Evolutionary conservation across 2,329 filamentous ascomycete species (phyloP).

Genomic region (Metarhizium robertsii): DNA sequence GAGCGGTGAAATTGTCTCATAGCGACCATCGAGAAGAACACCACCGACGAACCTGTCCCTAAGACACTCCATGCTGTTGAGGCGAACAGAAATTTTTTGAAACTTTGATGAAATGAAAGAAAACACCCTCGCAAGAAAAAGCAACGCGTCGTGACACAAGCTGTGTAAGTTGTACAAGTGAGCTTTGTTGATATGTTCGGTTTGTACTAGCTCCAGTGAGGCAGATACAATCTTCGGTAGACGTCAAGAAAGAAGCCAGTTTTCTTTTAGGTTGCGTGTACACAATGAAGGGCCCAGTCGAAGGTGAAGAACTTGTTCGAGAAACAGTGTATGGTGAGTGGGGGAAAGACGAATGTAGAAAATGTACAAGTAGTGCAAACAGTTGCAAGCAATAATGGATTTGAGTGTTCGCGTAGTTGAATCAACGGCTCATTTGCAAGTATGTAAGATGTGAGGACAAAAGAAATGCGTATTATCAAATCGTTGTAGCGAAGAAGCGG

Average conservation of each 20-base stretch:
- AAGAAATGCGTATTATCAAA: conserved; percentile 25
- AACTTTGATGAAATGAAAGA: conserved; percentile 8
- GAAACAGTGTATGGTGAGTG: background rate
- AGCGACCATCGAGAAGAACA: conserved; percentile 78
- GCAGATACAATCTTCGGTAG: background rate
- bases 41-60: conserved; percentile 71
- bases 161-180: conserved; percentile 20
- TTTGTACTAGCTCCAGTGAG: conserved; percentile 2
- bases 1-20: conserved; percentile 83
- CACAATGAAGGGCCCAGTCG: background rate
- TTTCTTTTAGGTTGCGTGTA: background rate
- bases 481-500: conserved; percentile 20
- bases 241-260: background rate
- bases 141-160: conserved; percentile 11
- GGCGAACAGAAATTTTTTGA: conserved; percentile 8
- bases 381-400: conserved; percentile 11
- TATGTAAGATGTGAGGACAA: conserved; percentile 24
- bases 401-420: conserved; percentile 20
- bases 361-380: conserved; percentile 25
- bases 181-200: conserved; percentile 10
- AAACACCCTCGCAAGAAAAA: conserved; percentile 6
- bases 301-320: background rate
- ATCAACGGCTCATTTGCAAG: conserved; percentile 34
- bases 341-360: conserved; percentile 8
- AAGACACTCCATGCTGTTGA: conserved; percentile 65